These are phyloP conservation scores for Xerocomus minutiporus DNA, from an alignment of 1,284 basidiomycete genomes.

Conservation along the genomic window DNA sequence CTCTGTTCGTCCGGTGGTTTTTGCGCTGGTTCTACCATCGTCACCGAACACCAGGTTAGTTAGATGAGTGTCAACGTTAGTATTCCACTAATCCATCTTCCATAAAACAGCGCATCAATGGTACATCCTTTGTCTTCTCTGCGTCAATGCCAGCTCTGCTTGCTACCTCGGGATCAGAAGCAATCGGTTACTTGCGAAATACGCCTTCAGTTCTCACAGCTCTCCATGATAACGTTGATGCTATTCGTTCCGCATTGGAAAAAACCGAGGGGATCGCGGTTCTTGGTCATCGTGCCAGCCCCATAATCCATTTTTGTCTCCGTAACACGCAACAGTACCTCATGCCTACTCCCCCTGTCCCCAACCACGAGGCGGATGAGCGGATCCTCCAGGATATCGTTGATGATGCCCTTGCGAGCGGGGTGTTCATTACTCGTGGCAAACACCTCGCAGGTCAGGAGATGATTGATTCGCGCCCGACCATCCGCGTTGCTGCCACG, in stretches of 20 bases:
- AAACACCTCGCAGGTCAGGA: constrained; percentile 82
- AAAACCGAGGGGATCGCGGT: constrained; percentile 78
- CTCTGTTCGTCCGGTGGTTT: constrained; percentile 89
- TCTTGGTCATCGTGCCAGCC: constrained; percentile 80
- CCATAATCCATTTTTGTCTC: constrained; percentile 85
- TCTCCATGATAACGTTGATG: constrained; percentile 79
- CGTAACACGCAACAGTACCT: constrained; percentile 35
- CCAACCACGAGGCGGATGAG: constrained; percentile 72
- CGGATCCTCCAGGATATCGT: constrained; percentile 81
- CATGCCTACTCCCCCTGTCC: constrained; percentile 28
- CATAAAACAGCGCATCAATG: constrained; percentile 82
- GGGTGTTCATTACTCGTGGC: constrained; percentile 79
- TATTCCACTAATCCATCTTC: background rate
- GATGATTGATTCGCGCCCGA: constrained; percentile 77
- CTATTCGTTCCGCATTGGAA: constrained; percentile 75
- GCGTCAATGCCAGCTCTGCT: constrained; percentile 91
- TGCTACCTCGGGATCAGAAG: constrained; percentile 82
- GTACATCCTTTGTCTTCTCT: constrained; percentile 93
- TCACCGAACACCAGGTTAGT: constrained; percentile 82
- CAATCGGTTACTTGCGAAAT: constrained; percentile 71
- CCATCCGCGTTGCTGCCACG: constrained; percentile 79
- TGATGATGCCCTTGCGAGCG: constrained; percentile 73
- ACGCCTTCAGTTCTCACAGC: constrained; percentile 70
- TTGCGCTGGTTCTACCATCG: constrained; percentile 84
- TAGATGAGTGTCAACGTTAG: background rate